Evolutionary conservation across 2,329 filamentous ascomycete genomes (phyloP), one percentile per base, ranked within the genome.

Genomic region (Ophiostoma piceae): DNA sequence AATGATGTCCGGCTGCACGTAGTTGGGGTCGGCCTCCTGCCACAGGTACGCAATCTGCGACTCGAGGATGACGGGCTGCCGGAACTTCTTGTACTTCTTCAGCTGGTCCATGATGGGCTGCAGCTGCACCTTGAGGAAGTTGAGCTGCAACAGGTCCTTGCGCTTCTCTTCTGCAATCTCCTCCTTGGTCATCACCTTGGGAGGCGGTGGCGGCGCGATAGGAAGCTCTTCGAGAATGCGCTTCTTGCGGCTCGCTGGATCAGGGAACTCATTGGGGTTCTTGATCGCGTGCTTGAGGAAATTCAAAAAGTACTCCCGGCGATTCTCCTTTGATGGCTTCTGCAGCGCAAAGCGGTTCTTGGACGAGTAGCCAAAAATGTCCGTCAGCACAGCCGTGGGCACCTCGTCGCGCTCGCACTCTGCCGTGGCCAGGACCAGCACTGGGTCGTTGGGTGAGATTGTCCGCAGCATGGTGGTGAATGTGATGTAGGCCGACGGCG

Each of bases 61-160:
- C 68, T 92, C 88, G 1, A 92, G 87, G 72, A 99, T 90, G 60
- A 92, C 87, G 0, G 92, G 90, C 69, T 88, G 88, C 72, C 93
- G 87, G 80, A 98, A 98, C 74, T 92, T 92, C 77, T 90, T 92
- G 80, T 97, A 96, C 77, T 91, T 93, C 78, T 96, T 95, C 77
- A 99, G 92, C 79, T 97, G 92, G 74, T 99, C 94, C 93, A 99
- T 97, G 74, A 98, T 92, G 1, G 92, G 92, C 78, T 97, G 94
- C 69, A 99, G 88, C 68, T 90, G 84, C 54, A 96, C 88, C 81
- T 98, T 99, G 73, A 99, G 82, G 71, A 90, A 82, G 77, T 98
- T 97, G 69, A 98, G 84, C 12, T 90, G 87, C 73, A 94, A 88
- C 67, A 92, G 89, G 76, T 99, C 96, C 72, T 87, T 87, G 79